These are phyloP conservation scores for Globisporangium apiculatum DNA, from an alignment of 352 stramenopile species.

Conservation along the genomic window DNA sequence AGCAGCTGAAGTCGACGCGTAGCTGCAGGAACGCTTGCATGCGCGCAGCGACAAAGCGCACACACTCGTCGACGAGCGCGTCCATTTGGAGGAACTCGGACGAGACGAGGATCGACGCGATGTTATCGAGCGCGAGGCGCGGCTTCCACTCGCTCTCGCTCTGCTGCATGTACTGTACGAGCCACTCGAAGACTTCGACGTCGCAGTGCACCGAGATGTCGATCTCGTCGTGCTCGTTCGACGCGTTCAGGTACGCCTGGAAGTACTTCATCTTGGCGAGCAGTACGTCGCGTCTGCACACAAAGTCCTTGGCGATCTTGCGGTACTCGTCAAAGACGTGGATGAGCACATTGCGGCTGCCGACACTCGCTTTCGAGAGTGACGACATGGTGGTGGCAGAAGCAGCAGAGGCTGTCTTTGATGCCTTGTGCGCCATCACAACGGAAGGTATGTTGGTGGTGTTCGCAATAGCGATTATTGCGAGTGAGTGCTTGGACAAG, in stretches of 20 bases:
- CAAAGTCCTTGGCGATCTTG: slow-evolving; percentile 83
- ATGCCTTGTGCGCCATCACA: too few relatives aligned
- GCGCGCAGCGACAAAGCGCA: slow-evolving; percentile 57
- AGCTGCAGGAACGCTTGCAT: slow-evolving; percentile 82
- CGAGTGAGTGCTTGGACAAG: too few relatives aligned
- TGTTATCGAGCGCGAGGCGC: slow-evolving; percentile 60
- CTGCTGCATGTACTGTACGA: slow-evolving; percentile 85
- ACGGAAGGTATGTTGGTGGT: too few relatives aligned
- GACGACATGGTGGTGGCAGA: too few relatives aligned
- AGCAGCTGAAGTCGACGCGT: slow-evolving; percentile 81
- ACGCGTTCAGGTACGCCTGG: slow-evolving; percentile 66
- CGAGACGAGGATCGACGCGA: slow-evolving; percentile 86
- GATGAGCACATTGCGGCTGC: slow-evolving; percentile 62
- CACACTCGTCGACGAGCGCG: slow-evolving; percentile 76
- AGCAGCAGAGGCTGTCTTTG: too few relatives aligned
- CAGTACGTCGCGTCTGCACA: slow-evolving; percentile 69
- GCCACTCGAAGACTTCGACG: slow-evolving; percentile 89
- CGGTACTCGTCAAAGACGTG: slow-evolving; percentile 88
- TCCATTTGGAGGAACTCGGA: slow-evolving; percentile 92
- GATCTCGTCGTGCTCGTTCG: slow-evolving; percentile 83
- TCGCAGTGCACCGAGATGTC: slow-evolving; percentile 92
- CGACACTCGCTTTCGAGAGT: background rate
- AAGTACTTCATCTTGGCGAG: slow-evolving; percentile 92
- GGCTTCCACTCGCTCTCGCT: slow-evolving; percentile 31
- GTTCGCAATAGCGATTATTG: too few relatives aligned